Conservation (phyloP, 2,329 filamentous ascomycete species). For the Ophiostoma ulmi region DNA sequence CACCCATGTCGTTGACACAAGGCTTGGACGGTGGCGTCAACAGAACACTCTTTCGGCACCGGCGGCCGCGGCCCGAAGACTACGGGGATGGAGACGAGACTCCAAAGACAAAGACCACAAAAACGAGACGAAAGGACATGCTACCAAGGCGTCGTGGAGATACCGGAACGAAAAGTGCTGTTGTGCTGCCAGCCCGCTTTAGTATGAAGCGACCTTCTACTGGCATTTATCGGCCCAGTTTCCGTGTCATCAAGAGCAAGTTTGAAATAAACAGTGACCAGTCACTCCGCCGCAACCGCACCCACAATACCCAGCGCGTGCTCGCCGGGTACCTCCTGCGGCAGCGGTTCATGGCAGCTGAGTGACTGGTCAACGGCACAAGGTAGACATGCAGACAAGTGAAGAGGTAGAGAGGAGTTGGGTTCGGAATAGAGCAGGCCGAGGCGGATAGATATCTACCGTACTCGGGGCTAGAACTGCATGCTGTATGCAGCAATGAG, state of each 20-base stretch:
- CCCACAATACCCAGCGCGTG: neutral
- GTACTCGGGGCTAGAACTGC: neutral
- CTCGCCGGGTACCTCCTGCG: slow-evolving; percentile 11
- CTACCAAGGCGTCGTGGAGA: slow-evolving; percentile 17
- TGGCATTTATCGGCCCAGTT: neutral
- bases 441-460: neutral
- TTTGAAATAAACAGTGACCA: neutral
- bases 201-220: neutral
- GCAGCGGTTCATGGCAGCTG: neutral
- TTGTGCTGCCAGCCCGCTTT: slow-evolving; percentile 14
- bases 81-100: neutral
- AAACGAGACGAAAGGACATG: slow-evolving; percentile 2
- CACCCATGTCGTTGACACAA: slow-evolving; percentile 19
- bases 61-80: slow-evolving; percentile 18
- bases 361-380: neutral
- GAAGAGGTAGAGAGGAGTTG: neutral
- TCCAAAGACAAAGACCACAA: neutral
- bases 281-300: neutral
- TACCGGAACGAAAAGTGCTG: slow-evolving; percentile 7
- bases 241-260: neutral
- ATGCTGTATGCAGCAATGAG: neutral
- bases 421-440: neutral
- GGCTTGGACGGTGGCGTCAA: slow-evolving; percentile 25
- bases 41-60: neutral
- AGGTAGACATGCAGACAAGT: neutral